Evolutionary conservation across 257 asterid genomes (phyloP).

Genomic region (Solanum verrucosum): DNA sequence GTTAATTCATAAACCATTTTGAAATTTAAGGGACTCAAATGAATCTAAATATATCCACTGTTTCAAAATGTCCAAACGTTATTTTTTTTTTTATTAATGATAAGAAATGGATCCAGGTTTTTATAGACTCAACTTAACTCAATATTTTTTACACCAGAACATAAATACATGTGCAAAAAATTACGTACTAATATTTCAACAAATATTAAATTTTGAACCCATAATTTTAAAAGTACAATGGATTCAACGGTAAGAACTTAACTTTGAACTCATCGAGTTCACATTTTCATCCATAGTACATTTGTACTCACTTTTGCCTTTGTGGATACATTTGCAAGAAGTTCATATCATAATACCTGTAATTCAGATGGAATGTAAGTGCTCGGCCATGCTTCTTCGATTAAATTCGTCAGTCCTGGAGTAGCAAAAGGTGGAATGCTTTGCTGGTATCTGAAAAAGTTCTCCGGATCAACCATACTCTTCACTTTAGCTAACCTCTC

Average conservation of each 20-base stretch:
- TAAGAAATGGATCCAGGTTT: not conserved
- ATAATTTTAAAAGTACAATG: not conserved
- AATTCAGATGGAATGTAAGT: not conserved
- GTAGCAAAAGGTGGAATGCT: conserved; percentile 5
- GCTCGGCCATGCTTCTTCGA: not conserved
- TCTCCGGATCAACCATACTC: conserved; percentile 16
- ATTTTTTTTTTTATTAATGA: not conserved
- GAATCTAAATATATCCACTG: not conserved
- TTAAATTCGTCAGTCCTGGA: not conserved
- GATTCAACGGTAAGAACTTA: not conserved
- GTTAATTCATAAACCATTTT: not conserved
- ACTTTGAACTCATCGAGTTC: not conserved
- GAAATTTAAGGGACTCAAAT: not conserved
- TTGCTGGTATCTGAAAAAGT: conserved; percentile 20
- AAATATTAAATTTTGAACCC: not conserved
- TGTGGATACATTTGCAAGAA: not conserved
- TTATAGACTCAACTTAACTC: not conserved
- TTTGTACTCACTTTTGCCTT: not conserved
- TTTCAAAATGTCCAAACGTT: not conserved
- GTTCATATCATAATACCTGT: not conserved
- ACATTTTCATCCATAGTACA: not conserved
- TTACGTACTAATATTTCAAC: not conserved
- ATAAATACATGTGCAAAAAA: not conserved
- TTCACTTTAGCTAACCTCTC: conserved; percentile 17
- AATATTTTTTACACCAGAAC: not conserved